A percentile compares a stretch with the other conserved stretches of the same genome.
Evolutionary conservation across 2,329 filamentous ascomycete species (phyloP).

Genomic region (Venturia oleaginea): DNA sequence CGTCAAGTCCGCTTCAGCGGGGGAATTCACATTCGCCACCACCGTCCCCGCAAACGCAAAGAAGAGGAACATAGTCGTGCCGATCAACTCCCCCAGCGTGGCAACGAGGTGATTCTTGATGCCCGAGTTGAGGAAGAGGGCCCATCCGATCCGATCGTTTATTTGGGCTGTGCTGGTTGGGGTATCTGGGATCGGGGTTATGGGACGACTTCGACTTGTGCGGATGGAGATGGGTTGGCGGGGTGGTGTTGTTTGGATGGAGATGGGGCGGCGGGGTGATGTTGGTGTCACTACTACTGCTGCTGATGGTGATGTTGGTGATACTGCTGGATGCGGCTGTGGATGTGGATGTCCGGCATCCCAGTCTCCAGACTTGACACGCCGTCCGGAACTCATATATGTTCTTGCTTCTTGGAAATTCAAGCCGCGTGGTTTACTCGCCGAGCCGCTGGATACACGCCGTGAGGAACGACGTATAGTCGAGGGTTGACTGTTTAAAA

Average conservation of each 20-base stretch:
- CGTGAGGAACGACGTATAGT: neutral
- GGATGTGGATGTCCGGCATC: neutral
- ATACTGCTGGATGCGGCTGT: neutral
- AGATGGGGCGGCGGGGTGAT: neutral
- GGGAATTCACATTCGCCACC: conserved; percentile 24
- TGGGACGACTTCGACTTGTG: too few species aligned
- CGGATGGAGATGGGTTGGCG: too few species aligned
- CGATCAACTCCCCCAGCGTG: conserved; percentile 28
- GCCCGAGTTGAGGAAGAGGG: conserved; percentile 10
- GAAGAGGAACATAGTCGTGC: conserved; percentile 31
- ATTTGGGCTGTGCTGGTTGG: neutral
- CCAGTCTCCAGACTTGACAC: conserved; percentile 6
- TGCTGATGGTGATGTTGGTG: neutral
- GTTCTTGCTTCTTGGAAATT: conserved; percentile 12
- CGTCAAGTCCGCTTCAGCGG: conserved; percentile 12
- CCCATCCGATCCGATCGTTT: conserved; percentile 7
- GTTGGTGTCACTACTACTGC: neutral
- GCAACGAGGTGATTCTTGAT: conserved; percentile 27
- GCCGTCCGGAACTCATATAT: conserved; percentile 12
- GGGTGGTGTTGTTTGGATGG: neutral
- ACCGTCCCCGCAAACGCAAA: conserved; percentile 31
- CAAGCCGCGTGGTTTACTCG: conserved; percentile 4
- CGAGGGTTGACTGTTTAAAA: neutral
- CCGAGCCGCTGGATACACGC: neutral
- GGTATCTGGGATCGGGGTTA: too few species aligned